Evolutionary conservation across 495 filamentous ascomycete species (phyloP).

Genomic region (Aspergillus carlsbadensis): DNA sequence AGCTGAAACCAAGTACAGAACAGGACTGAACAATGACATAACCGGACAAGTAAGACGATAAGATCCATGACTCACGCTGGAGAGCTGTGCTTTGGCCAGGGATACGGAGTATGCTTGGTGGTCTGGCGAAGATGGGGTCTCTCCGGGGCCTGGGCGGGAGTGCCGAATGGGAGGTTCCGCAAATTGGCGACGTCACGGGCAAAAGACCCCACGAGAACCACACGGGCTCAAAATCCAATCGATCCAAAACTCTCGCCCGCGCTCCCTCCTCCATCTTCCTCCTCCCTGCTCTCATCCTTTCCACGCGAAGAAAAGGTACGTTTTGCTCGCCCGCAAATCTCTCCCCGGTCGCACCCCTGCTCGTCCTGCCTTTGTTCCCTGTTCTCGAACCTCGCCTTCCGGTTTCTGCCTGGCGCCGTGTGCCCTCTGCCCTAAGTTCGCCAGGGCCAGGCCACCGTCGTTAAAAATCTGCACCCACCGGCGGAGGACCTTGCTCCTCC

Average conservation of each 20-base stretch:
- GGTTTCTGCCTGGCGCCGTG: constrained; percentile 18
- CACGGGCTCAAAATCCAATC: neutral
- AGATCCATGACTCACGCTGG: neutral
- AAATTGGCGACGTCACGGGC: neutral
- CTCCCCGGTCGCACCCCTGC: neutral
- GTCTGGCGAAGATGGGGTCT: no score
- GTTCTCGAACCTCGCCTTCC: constrained; percentile 2
- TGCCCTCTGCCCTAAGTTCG: constrained; percentile 31
- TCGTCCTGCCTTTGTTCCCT: neutral
- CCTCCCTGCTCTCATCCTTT: neutral
- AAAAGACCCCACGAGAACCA: constrained; percentile 8
- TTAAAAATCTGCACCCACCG: constrained; percentile 28
- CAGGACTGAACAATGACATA: constrained; percentile 15
- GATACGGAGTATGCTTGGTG: no score
- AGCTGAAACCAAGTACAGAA: constrained; percentile 6
- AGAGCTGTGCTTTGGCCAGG: no score
- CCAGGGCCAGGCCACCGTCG: constrained; percentile 7
- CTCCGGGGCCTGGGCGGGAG: no score
- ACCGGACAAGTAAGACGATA: neutral
- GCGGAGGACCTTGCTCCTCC: constrained; percentile 7
- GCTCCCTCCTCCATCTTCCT: constrained; percentile 4
- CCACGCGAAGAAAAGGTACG: constrained; percentile 1
- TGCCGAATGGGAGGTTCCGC: no score
- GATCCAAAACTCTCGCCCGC: neutral
- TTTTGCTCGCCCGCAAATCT: neutral